Conservation (phyloP, 306 rosid genomes). For the Citrullus amarus region DNA sequence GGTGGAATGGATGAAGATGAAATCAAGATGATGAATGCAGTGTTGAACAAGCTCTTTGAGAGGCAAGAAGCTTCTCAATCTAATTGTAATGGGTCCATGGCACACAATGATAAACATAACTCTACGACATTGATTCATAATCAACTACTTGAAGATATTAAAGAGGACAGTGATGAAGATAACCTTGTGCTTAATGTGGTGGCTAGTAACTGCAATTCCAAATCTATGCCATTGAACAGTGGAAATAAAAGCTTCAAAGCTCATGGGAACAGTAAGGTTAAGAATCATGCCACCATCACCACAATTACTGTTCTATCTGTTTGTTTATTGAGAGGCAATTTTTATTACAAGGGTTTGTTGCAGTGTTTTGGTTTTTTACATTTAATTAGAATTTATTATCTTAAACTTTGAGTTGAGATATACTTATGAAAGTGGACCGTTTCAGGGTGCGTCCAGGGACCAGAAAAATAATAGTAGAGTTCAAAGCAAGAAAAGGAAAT, state of each 20-base stretch:
- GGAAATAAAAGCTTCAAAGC: constrained; percentile 31
- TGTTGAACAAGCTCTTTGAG: constrained; percentile 54
- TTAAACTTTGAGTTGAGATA: not conserved
- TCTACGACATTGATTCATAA: constrained; percentile 15
- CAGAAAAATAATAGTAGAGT: constrained; percentile 17
- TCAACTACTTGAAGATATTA: constrained; percentile 23
- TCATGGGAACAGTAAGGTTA: constrained; percentile 23
- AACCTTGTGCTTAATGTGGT: constrained; percentile 54
- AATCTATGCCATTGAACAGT: constrained; percentile 10
- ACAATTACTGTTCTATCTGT: no score
- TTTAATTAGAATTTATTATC: not conserved
- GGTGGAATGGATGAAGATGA: constrained; percentile 55
- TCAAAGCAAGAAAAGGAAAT: constrained; percentile 37
- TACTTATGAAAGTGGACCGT: constrained; percentile 2
- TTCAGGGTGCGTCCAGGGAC: constrained; percentile 9
- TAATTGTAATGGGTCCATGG: constrained; percentile 12
- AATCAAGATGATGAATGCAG: constrained; percentile 55
- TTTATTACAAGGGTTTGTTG: not conserved
- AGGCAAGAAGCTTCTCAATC: constrained; percentile 23
- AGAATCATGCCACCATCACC: not conserved
- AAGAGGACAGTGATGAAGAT: constrained; percentile 52
- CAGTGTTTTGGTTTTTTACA: not conserved
- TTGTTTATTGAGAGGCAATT: not conserved
- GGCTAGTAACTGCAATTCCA: constrained; percentile 18
- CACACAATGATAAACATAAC: constrained; percentile 1